Conservation (phyloP, 2,329 filamentous ascomycete species). For the Aspergillus tanneri region DNA sequence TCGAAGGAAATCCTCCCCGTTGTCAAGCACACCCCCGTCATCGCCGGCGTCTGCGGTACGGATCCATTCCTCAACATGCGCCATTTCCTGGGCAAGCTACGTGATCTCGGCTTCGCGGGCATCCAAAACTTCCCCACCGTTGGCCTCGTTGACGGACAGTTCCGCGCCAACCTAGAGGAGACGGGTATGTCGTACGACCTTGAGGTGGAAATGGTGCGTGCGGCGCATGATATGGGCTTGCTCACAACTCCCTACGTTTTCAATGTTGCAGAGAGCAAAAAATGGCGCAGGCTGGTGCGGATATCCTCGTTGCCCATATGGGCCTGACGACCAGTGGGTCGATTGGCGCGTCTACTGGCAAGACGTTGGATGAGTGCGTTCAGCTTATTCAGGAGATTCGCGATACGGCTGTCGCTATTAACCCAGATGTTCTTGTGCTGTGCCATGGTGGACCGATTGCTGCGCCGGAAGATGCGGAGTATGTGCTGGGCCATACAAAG, state of each 20-base stretch:
- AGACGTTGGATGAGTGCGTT: constrained; percentile 65
- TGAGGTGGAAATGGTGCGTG: constrained; percentile 65
- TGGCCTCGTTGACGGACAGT: constrained; percentile 67
- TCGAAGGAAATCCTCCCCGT: constrained; percentile 66
- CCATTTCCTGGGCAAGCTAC: constrained; percentile 60
- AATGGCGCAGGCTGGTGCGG: constrained; percentile 66
- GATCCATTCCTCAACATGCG: constrained; percentile 67
- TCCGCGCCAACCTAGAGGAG: constrained; percentile 67
- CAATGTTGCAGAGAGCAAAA: constrained; percentile 57
- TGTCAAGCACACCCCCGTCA: constrained; percentile 62
- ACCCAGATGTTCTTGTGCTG: constrained; percentile 61
- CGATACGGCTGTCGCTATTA: constrained; percentile 58
- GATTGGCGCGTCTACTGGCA: constrained; percentile 63
- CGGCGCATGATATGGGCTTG: constrained; percentile 60
- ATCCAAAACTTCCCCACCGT: constrained; percentile 75
- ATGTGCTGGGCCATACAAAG: constrained; percentile 59
- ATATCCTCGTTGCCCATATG: constrained; percentile 68
- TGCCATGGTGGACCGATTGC: constrained; percentile 71
- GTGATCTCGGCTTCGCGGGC: constrained; percentile 64
- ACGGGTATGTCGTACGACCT: constrained; percentile 68
- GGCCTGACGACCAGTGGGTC: constrained; percentile 64
- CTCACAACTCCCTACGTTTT: constrained; percentile 72
- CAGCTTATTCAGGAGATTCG: constrained; percentile 61
- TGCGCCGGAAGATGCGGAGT: constrained; percentile 61
- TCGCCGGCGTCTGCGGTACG: constrained; percentile 69